These are phyloP conservation scores for Aspergillus alliaceus DNA, from an alignment of 2,329 filamentous ascomycete genomes.

Conservation along the genomic window DNA sequence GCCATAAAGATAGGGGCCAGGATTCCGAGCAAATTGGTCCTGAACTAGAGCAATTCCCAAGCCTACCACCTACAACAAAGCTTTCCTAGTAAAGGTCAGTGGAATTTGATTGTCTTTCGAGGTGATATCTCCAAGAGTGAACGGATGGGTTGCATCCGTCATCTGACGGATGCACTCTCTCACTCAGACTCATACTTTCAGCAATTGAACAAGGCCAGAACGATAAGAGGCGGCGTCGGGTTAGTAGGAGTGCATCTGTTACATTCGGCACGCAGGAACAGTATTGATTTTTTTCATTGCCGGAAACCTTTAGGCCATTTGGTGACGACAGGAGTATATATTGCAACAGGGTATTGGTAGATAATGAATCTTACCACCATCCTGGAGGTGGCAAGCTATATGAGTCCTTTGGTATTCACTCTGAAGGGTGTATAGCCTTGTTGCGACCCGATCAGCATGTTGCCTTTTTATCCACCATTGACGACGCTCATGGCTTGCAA, in stretches of 20 bases:
- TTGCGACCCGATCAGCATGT: conserved; percentile 70
- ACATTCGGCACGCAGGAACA: conserved; percentile 11
- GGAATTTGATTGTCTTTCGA: conserved; percentile 52
- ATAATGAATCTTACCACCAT: conserved; percentile 54
- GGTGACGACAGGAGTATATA: conserved; percentile 51
- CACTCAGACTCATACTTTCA: background rate
- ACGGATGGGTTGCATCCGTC: conserved; percentile 17
- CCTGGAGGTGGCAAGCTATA: conserved; percentile 51
- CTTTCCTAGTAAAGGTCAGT: conserved; percentile 13
- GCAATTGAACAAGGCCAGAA: background rate
- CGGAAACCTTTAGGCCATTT: conserved; percentile 50
- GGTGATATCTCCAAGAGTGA: conserved; percentile 49
- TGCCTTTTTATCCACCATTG: conserved; percentile 12
- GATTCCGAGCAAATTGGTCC: conserved; percentile 4
- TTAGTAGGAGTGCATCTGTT: background rate
- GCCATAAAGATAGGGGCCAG: background rate
- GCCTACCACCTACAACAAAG: conserved; percentile 7
- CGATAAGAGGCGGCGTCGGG: background rate
- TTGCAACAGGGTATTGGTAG: conserved; percentile 57
- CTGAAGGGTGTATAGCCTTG: conserved; percentile 59
- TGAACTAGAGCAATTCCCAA: conserved; percentile 7
- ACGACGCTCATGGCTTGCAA: background rate
- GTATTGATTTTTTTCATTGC: conserved; percentile 39
- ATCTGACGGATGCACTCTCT: conserved; percentile 40
- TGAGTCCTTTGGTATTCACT: conserved; percentile 59